phyloP scores from a whole-genome alignment of 2,329 filamentous ascomycete genomes.

The Magnaporthales sp. region DNA sequence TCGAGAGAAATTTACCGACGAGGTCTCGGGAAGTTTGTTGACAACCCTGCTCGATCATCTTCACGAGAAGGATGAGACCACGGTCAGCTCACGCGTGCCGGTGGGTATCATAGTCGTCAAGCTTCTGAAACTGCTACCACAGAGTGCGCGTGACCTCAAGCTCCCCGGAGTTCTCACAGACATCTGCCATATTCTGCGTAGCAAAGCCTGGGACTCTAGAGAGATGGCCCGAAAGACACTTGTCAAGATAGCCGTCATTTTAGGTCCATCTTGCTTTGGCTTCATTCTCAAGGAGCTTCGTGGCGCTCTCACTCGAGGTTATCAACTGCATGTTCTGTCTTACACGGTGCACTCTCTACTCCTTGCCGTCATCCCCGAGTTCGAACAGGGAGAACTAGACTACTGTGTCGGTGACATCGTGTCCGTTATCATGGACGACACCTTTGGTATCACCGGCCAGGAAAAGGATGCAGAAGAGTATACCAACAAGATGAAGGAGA shows the following conservation, averaged over 20 bases:
- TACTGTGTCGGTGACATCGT: constrained; percentile 76
- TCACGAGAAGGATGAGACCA: constrained; percentile 89
- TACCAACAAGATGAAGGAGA: constrained; percentile 89
- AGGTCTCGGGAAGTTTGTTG: constrained; percentile 67
- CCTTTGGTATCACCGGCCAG: constrained; percentile 84
- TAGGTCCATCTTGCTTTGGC: constrained; percentile 76
- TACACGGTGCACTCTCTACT: constrained; percentile 92
- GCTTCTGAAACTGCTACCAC: constrained; percentile 70
- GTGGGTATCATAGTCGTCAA: constrained; percentile 86
- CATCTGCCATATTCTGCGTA: constrained; percentile 85
- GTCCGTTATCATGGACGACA: constrained; percentile 89
- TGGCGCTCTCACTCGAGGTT: constrained; percentile 73
- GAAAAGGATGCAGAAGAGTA: constrained; percentile 98
- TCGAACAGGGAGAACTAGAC: constrained; percentile 76
- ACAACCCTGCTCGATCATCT: constrained; percentile 76
- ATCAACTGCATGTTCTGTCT: constrained; percentile 89
- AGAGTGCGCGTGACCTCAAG: constrained; percentile 61
- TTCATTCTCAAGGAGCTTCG: constrained; percentile 91
- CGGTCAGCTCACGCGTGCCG: constrained; percentile 85
- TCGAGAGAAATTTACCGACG: constrained; percentile 57
- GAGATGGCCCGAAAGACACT: constrained; percentile 88
- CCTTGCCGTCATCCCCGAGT: constrained; percentile 62
- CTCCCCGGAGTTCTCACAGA: constrained; percentile 82
- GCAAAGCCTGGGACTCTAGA: constrained; percentile 77
- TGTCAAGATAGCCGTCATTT: constrained; percentile 69